Evolutionary conservation across 805 yeast species (phyloP).

Genomic region (Pichia membranifaciens): DNA sequence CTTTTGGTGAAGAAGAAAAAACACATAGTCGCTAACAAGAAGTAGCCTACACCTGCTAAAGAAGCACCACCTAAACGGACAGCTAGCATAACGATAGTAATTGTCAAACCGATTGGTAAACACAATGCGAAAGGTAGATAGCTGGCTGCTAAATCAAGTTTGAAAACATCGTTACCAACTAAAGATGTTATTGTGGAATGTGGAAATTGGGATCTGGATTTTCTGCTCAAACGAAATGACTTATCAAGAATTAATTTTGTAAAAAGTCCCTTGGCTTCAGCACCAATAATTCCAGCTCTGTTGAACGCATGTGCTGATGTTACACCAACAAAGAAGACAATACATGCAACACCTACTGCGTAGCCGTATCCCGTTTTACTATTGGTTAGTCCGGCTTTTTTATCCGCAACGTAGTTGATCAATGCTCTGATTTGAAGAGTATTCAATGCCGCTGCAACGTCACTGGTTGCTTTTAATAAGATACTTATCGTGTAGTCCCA

Average conservation of each 20-base stretch:
- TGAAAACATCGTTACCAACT: slow-evolving; percentile 74
- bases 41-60: slow-evolving; percentile 59
- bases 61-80: slow-evolving; percentile 69
- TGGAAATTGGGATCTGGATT: slow-evolving; percentile 54
- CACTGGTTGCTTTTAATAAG: slow-evolving; percentile 39
- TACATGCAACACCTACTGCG: slow-evolving; percentile 59
- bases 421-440: slow-evolving; percentile 64
- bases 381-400: slow-evolving; percentile 38
- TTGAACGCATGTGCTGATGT: slow-evolving; percentile 60
- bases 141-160: slow-evolving; percentile 71
- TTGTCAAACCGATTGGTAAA: slow-evolving; percentile 58
- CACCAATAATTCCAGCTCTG: slow-evolving; percentile 57
- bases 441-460: slow-evolving; percentile 46
- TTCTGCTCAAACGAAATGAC: slow-evolving; percentile 55
- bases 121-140: slow-evolving; percentile 60
- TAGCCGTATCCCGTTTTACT: slow-evolving; percentile 67
- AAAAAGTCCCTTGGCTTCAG: slow-evolving; percentile 61
- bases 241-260: slow-evolving; percentile 68
- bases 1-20: slow-evolving; percentile 44
- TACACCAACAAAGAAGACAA: slow-evolving; percentile 47
- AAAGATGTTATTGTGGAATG: slow-evolving; percentile 68
- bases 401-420: slow-evolving; percentile 55
- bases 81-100: slow-evolving; percentile 58
- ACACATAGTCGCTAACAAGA: slow-evolving; percentile 43
- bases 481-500: slow-evolving; percentile 38